phyloP scores from a whole-genome alignment of 1,284 basidiomycete species.

The Trichosporon asahii region DNA sequence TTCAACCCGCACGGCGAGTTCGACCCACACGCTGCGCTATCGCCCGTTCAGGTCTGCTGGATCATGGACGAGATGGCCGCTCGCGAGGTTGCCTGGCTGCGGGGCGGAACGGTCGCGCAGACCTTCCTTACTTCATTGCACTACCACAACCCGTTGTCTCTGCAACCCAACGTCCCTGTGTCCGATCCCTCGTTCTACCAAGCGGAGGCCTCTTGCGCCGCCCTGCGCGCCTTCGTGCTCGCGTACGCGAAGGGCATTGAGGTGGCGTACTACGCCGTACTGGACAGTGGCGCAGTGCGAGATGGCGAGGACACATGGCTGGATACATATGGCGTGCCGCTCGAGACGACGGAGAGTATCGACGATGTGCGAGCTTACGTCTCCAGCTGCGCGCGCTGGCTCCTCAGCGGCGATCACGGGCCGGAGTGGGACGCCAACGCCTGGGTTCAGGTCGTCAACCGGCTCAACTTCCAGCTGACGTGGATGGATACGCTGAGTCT shows the following conservation, averaged over 20 bases:
- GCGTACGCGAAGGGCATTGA: slow-evolving; percentile 80
- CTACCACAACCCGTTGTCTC: slow-evolving; percentile 58
- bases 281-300: slow-evolving; percentile 56
- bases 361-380: slow-evolving; percentile 61
- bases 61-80: slow-evolving; percentile 75
- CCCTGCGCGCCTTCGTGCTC: slow-evolving; percentile 67
- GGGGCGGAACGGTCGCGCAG: slow-evolving; percentile 76
- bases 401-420: slow-evolving; percentile 37
- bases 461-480: slow-evolving; percentile 11
- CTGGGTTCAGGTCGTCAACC: slow-evolving; percentile 15
- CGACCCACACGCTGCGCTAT: slow-evolving; percentile 62
- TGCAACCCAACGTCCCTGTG: slow-evolving; percentile 52
- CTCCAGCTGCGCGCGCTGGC: slow-evolving; percentile 59
- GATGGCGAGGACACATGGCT: slow-evolving; percentile 87
- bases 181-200: slow-evolving; percentile 24
- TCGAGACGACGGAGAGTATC: slow-evolving; percentile 68
- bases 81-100: slow-evolving; percentile 86
- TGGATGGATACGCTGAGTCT: slow-evolving; percentile 8
- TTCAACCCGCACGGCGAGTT: slow-evolving; percentile 57
- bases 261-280: slow-evolving; percentile 73
- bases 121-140: slow-evolving; percentile 79
- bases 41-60: slow-evolving; percentile 77
- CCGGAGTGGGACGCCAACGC: background rate
- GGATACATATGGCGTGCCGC: slow-evolving; percentile 76
- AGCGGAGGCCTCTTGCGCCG: slow-evolving; percentile 60